Evolutionary conservation across 257 asterid genomes (phyloP), one percentile per base, ranked within the genome.

Genomic region (Penstemon barbatus): DNA sequence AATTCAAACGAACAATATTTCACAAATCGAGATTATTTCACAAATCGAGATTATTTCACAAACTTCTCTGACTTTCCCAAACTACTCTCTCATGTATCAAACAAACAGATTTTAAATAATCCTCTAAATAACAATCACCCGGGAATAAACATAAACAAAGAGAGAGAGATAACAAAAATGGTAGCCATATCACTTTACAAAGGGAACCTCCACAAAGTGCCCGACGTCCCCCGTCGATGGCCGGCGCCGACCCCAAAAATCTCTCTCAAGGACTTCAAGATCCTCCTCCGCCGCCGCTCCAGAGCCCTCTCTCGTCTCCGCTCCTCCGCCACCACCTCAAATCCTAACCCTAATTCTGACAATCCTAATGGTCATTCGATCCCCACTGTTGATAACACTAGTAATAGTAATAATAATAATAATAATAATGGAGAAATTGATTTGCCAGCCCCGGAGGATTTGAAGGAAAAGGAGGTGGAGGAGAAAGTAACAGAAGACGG

Each of bases 111-210:
- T 1, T 25, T 25, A 25, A 25, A 25, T 15, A 15, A 15, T 15
- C 18, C 18, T 15, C 33, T 25, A 25, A 2, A 25, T 2, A 1
- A 2, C 33, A 25, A 25, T 25, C 33, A 25, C 33, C 33, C 33
- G 33, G 33, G 33, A 25, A 25, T 25, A 25, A 25, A 25, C 33
- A 25, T 0, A 15, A 15, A 15, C 18, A 15, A 15, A 49, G 54
- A 57, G 42, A 5, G 33, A 2, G 46, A 43, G 5, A 19, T 61
- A 41, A 59, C 0, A 6, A 52, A 39, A 70, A 92, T 87, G 97
- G 97, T 89, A 68, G 95, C 96, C 25, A 72, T 92, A 63, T 85
- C 98, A 9, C 79, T 92, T 59, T 92, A 90, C 93, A 88, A 77
- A 81, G 98, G 98, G 43, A 88, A 86, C 74, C 95, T 90, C 66